Conservation (phyloP, 2,329 filamentous ascomycete species). For the Ophiostoma sp. region DNA sequence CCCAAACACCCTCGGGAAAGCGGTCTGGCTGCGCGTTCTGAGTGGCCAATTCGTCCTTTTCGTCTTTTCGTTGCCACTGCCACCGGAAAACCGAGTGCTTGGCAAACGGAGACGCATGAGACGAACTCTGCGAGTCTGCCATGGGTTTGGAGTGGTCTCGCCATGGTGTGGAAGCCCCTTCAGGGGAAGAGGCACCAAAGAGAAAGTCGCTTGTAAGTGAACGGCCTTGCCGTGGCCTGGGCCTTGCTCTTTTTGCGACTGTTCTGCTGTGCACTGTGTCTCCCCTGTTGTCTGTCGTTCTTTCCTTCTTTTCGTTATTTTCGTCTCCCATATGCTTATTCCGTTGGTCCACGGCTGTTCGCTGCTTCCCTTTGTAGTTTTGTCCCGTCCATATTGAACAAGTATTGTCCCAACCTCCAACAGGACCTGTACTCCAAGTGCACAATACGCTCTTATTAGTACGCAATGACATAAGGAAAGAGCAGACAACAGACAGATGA, state of each 20-base stretch:
- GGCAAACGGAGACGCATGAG: no score
- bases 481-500: not conserved
- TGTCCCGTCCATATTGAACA: not conserved
- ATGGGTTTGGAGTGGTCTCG: not conserved
- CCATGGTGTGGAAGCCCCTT: not conserved
- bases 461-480: not conserved
- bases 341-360: not conserved
- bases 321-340: not conserved
- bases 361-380: not conserved
- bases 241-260: not conserved
- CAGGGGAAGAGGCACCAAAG: not conserved
- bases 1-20: slow-evolving; percentile 7
- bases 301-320: not conserved
- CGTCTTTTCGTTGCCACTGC: not conserved
- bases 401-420: not conserved
- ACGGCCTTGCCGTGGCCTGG: not conserved
- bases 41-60: slow-evolving; percentile 22
- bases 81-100: slow-evolving; percentile 6
- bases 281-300: not conserved
- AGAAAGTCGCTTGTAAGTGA: not conserved
- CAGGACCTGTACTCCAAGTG: no score
- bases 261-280: not conserved
- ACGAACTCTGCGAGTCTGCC: not conserved
- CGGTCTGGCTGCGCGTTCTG: slow-evolving; percentile 3
- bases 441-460: no score